Percentiles rank a stretch among this genome's conserved stretches.
phyloP scores from a whole-genome alignment of 2,329 filamentous ascomycete genomes.

The Graphilbum sp. region DNA sequence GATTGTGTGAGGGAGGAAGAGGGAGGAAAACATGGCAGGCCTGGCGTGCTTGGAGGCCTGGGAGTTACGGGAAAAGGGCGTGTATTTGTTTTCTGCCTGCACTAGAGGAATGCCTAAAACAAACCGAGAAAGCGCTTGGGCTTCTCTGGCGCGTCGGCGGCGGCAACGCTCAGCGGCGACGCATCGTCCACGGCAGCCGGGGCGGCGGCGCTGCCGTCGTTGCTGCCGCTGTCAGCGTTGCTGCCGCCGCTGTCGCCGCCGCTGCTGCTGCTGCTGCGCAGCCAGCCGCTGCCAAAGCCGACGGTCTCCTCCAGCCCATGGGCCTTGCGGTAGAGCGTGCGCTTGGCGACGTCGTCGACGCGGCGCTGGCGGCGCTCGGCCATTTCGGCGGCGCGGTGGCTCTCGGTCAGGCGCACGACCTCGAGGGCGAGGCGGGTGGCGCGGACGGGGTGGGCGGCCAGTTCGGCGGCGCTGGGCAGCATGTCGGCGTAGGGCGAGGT shows the following conservation, averaged over 20 bases:
- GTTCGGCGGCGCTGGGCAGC: constrained; percentile 53
- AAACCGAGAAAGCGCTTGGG: constrained; percentile 76
- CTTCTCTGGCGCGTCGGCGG: constrained; percentile 5
- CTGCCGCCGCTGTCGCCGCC: background rate
- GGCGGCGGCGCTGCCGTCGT: constrained; percentile 9
- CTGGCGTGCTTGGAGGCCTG: too few relatives aligned
- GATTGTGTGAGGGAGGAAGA: constrained; percentile 36
- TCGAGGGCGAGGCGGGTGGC: constrained; percentile 50
- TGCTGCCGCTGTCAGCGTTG: background rate
- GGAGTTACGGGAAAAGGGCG: too few relatives aligned
- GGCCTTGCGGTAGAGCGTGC: constrained; percentile 68
- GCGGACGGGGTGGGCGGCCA: constrained; percentile 52
- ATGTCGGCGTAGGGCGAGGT: constrained; percentile 68
- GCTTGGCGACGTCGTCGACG: constrained; percentile 76
- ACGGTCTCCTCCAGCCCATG: constrained; percentile 59
- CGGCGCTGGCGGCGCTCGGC: constrained; percentile 55
- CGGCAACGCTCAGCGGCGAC: constrained; percentile 2
- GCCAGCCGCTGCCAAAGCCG: constrained; percentile 22
- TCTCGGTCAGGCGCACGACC: constrained; percentile 61
- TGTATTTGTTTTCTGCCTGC: too few relatives aligned
- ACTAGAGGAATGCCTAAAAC: too few relatives aligned
- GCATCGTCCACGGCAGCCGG: constrained; percentile 19
- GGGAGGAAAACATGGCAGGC: background rate
- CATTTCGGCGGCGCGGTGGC: constrained; percentile 51
- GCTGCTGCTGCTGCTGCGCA: constrained; percentile 6